Evolutionary conservation across 2,329 filamentous ascomycete species (phyloP), one percentile per base, ranked within the genome.

Genomic region (Beauveria bassiana): DNA sequence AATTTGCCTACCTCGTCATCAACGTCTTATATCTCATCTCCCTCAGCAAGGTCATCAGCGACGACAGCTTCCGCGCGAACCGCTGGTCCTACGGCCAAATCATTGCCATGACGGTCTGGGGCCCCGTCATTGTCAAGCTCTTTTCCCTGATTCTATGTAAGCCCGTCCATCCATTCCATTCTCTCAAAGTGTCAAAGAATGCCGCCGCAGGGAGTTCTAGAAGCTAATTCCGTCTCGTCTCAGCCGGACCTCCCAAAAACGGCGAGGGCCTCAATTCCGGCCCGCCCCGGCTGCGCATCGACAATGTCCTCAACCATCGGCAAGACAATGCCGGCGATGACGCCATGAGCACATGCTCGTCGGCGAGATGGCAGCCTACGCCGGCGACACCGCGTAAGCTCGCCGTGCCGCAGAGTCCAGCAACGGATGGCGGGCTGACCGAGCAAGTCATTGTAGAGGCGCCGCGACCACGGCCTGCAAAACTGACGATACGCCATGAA

Each of bases 1-100:
- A 75, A 63, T 64, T 73, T n/a, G 54, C 70, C 1, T 75, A 75
- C 60, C 66, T 75, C 38, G 56, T 75, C n/a, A 63, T 75, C 52
- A 75, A 75, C 58, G 65, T 75, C n/a, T 50, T 75, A n/a, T 75
- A 74, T 61, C 69, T 75, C 67, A 65, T 74, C 6, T 75, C 73
- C 3, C 67, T 75, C 18, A 68, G 69, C 45, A 71, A 69, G 49
- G 71, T 75, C 59, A 74, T 75, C 47, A 73, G 65, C 50, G 64
- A 65, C 7, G 71, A 75, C 57, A 75, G 71, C 50, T 75, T 75
- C 54, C 68, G 70, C 24, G 68, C 70, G 1, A 73, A 70, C 26
- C 67, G 68, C 22, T 75, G 73, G 73, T 70, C 68, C 0, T 75
- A 75, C 24, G 73, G 73, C 6, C 73, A 75, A 60, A 75, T 75